A percentile compares a stretch with the other conserved stretches of the same genome.
These are phyloP conservation scores for Kwoniella shandongensis DNA, from an alignment of 768 basidiomycete species.

Conservation along the genomic window DNA sequence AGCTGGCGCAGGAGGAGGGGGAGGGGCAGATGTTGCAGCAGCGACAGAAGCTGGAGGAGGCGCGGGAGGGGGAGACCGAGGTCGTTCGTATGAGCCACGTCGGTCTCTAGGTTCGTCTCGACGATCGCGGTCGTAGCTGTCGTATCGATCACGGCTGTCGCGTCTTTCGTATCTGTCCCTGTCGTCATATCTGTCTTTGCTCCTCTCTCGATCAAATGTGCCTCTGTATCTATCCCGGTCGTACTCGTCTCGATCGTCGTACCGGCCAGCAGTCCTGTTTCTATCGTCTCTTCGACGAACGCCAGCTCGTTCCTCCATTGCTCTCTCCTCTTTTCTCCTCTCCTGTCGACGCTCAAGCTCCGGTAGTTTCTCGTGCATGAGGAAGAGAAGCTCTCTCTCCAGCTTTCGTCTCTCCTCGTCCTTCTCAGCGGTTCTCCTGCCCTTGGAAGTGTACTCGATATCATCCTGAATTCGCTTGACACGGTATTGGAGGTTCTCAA, in stretches of 20 bases:
- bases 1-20: conserved; percentile 61
- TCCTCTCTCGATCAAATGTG: conserved; percentile 30
- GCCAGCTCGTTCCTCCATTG: conserved; percentile 76
- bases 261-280: conserved; percentile 66
- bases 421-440: conserved; percentile 68
- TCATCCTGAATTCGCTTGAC: conserved; percentile 87
- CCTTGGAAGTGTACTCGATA: conserved; percentile 77
- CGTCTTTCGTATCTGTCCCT: conserved; percentile 53
- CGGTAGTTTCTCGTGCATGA: conserved; percentile 89
- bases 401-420: conserved; percentile 82
- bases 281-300: conserved; percentile 74
- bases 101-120: conserved; percentile 54
- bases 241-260: conserved; percentile 41
- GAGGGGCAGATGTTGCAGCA: conserved; percentile 55
- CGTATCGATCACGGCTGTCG: conserved; percentile 50
- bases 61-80: conserved; percentile 54
- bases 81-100: conserved; percentile 56
- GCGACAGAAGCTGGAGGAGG: conserved; percentile 50
- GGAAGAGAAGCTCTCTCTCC: conserved; percentile 77
- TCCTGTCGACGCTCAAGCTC: conserved; percentile 83
- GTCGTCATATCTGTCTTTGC: conserved; percentile 49
- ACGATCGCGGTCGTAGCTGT: conserved; percentile 56
- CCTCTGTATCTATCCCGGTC: conserved; percentile 23
- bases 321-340: conserved; percentile 70
- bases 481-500: conserved; percentile 78